Base-by-base conservation (phyloP, 495 filamentous ascomycete species). In the Glonium stellatum region DNA sequence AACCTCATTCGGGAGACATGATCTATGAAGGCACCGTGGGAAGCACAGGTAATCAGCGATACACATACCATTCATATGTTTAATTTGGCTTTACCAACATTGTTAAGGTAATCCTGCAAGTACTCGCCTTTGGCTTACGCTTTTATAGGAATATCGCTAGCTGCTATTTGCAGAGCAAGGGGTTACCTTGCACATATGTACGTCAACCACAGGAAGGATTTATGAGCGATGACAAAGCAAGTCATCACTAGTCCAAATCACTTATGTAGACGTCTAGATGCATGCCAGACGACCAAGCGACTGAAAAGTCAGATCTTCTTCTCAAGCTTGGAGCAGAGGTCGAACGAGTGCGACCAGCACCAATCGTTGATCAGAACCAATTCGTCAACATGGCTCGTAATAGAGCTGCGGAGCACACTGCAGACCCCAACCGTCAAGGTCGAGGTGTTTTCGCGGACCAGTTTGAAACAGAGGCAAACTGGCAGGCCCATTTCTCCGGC, bases 1-100 rank as follows among this genome's bases (percentile, higher is more conserved):
- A 76, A 5, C 93, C 95, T 0, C 76, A 87, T 67, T 84, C 86
- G 22, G 92, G 92, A 57, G 95, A 97, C 68, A 90, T 85, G 21
- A 87, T 99, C 66, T 99, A 97, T 75, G 93, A 99, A 76, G 93
- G 95, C 50, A 99, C 95, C 5, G 92, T 95, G 12, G 93, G 93
- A 42, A 69, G 60, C 52, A 71, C 69, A 4, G 69, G 64, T 34
- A 51, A 23, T 27, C 25, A 10, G 10, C n/a, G n/a, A n/a, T n/a
- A n/a, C n/a, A n/a, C n/a, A n/a, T 27, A 12, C n/a, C 27, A n/a
- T 57, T 36, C 4, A 41, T 44, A 18, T 44, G 13, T 18, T 44
- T 4, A 6, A 31, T 31, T 31, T 31, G 3, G 27, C 6, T 31
- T 6, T 31, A 31, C 27, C 2, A 6, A 31, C 27, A 31, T 31